Percentiles rank a stretch among this genome's conserved stretches.
These are phyloP conservation scores for Puccinia novopanici DNA, from an alignment of 1,284 basidiomycete species.

Conservation along the genomic window DNA sequence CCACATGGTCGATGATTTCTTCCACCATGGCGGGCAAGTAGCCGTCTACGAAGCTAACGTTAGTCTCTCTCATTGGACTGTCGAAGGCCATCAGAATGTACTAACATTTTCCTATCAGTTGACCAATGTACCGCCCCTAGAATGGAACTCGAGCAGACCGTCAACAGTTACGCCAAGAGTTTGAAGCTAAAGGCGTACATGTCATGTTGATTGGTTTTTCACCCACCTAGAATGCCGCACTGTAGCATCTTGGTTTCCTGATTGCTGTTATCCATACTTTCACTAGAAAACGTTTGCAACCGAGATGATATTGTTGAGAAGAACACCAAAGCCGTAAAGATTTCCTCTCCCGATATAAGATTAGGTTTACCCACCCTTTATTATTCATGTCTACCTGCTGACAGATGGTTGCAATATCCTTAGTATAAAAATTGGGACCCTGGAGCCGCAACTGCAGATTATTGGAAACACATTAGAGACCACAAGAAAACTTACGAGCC, in stretches of 20 bases:
- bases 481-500: conserved; percentile 88
- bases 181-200: conserved; percentile 76
- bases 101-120: neutral
- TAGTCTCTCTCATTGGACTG: neutral
- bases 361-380: neutral
- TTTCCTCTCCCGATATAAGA: conserved; percentile 89
- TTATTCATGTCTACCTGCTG: neutral
- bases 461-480: conserved; percentile 81
- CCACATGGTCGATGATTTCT: conserved; percentile 84
- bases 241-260: neutral
- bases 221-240: neutral
- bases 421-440: conserved; percentile 92
- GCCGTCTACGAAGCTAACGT: conserved; percentile 97
- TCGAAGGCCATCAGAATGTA: neutral
- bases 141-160: conserved; percentile 76
- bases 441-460: conserved; percentile 85
- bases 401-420: neutral
- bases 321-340: conserved; percentile 95
- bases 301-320: conserved; percentile 81
- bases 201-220: conserved; percentile 83
- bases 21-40: conserved; percentile 77
- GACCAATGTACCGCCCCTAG: conserved; percentile 1
- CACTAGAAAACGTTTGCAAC: conserved; percentile 62
- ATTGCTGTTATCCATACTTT: neutral
- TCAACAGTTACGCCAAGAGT: conserved; percentile 76